Evolutionary conservation across 176 grass and related monocot genomes (phyloP).

Genomic region (Dendrocalamus sinicus): DNA sequence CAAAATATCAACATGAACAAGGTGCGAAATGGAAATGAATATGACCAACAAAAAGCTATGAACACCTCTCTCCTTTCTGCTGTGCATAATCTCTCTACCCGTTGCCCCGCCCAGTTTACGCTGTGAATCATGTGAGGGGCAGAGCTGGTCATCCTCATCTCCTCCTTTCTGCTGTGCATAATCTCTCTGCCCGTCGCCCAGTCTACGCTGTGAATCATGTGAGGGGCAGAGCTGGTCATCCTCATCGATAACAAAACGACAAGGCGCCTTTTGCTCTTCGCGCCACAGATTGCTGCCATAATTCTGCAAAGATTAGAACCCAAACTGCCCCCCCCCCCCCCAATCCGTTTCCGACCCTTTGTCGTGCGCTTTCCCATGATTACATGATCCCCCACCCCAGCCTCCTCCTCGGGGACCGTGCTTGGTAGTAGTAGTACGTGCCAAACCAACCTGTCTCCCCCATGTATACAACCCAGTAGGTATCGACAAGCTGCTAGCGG

Average conservation of each 20-base stretch:
- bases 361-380: slow-evolving; percentile 50
- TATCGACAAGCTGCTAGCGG: slow-evolving; percentile 36
- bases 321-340: background rate
- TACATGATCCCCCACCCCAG: background rate
- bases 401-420: background rate
- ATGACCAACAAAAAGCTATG: too few relatives aligned
- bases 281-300: slow-evolving; percentile 48
- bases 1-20: background rate
- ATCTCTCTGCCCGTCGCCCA: background rate
- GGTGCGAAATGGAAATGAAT: background rate
- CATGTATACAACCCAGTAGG: background rate
- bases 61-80: background rate
- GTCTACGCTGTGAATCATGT: slow-evolving; percentile 32
- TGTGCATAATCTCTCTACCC: background rate
- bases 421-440: background rate
- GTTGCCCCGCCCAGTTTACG: background rate
- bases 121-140: slow-evolving; percentile 40
- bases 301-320: slow-evolving; percentile 41
- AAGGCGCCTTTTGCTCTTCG: background rate
- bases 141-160: background rate
- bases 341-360: slow-evolving; percentile 14
- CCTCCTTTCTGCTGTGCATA: background rate
- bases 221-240: slow-evolving; percentile 27
- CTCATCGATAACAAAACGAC: background rate
- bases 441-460: slow-evolving; percentile 9